A percentile compares a stretch with the other conserved stretches of the same genome.
Evolutionary conservation across 768 basidiomycete species (phyloP).

Genomic region (Leccinum incarnatum): DNA sequence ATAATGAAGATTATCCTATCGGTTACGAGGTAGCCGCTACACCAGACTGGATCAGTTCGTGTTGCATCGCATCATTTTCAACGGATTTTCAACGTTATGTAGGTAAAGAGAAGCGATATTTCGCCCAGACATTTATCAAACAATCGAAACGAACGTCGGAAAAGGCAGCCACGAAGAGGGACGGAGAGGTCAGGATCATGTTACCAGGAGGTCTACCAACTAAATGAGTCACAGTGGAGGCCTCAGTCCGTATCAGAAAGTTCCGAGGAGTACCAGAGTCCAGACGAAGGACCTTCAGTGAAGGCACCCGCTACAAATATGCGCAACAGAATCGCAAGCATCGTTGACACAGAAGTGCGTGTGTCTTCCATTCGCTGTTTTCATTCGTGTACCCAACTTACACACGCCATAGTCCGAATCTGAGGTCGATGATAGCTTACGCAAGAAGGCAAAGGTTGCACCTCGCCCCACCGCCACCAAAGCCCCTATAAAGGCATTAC

Average conservation of each 20-base stretch:
- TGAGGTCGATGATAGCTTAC: slow-evolving; percentile 6
- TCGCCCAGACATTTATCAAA: slow-evolving; percentile 29
- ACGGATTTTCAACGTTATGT: background rate
- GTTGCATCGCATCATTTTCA: background rate
- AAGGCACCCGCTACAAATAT: slow-evolving; percentile 1
- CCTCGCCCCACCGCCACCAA: slow-evolving; percentile 2
- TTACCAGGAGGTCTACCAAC: background rate
- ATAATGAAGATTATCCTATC: slow-evolving; percentile 51
- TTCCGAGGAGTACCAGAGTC: slow-evolving; percentile 6
- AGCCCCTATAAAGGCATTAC: background rate
- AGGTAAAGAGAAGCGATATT: slow-evolving; percentile 43
- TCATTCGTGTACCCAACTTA: background rate
- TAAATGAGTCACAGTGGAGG: slow-evolving; percentile 15
- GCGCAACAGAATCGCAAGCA: slow-evolving; percentile 2
- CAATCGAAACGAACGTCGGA: slow-evolving; percentile 13
- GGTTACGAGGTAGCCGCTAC: slow-evolving; percentile 46
- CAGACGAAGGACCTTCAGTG: slow-evolving; percentile 1
- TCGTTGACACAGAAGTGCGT: slow-evolving; percentile 16
- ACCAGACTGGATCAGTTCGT: slow-evolving; percentile 57
- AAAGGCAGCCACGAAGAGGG: slow-evolving; percentile 19
- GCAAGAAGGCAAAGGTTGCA: background rate
- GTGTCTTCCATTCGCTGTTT: background rate
- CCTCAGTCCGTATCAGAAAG: slow-evolving; percentile 16
- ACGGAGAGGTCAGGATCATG: slow-evolving; percentile 14
- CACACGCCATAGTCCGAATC: slow-evolving; percentile 17